phyloP scores from a whole-genome alignment of 2,329 filamentous ascomycete genomes.

The Tolypocladium ovalisporum region DNA sequence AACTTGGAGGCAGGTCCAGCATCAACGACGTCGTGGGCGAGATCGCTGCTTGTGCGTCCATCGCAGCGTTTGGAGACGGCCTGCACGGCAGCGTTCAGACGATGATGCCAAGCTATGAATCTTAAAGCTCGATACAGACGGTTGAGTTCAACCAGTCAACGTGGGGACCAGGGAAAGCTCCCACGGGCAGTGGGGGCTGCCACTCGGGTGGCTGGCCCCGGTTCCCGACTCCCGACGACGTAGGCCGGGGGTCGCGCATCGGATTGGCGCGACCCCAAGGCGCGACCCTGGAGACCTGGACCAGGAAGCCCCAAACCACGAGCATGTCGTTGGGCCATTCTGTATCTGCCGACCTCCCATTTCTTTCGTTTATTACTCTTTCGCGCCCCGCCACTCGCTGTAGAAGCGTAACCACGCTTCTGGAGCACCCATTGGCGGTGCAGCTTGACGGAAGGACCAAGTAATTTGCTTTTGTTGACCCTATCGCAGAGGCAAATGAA shows the following conservation, averaged over 20 bases:
- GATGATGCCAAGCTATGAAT: background rate
- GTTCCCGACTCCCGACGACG: background rate
- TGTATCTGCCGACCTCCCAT: background rate
- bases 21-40: slow-evolving; percentile 35
- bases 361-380: background rate
- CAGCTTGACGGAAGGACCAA: background rate
- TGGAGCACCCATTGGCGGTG: background rate
- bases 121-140: background rate
- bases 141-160: background rate
- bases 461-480: background rate
- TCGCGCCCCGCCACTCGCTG: background rate
- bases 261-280: background rate
- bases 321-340: background rate
- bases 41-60: slow-evolving; percentile 15
- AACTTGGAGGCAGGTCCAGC: slow-evolving; percentile 63
- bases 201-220: background rate
- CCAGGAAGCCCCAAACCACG: background rate
- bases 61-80: slow-evolving; percentile 1
- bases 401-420: background rate
- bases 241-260: background rate
- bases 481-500: background rate
- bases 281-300: background rate
- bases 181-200: background rate
- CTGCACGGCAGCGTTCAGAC: background rate
- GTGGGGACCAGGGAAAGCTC: background rate